Base-by-base conservation (phyloP, 2,329 filamentous ascomycete species). In the Fusarium mexicanum region DNA sequence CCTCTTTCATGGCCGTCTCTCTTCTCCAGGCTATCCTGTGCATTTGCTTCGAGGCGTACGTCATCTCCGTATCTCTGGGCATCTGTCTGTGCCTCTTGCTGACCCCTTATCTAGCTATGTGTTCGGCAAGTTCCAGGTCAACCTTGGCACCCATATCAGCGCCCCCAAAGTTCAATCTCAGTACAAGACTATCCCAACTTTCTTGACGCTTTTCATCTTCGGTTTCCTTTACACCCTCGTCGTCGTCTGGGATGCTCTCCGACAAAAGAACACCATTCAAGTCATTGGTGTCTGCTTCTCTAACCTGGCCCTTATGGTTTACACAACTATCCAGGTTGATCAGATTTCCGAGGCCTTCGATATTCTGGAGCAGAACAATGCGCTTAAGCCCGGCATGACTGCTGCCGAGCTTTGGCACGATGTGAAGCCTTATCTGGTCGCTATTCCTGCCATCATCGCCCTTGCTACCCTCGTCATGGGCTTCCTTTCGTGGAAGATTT, bases 251-350 rank as follows among this genome's bases (percentile, higher is more conserved):
- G 96, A 99, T 86, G 96, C 96, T 22, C 87, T 99, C 67, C 92
- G 95, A 72, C 87, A 96, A 80, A 98, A 98, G 84, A 99, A 99
- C 85, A 99, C 96, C 17, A 99, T 99, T 87, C 96, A 99, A 83
- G 89, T 98, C 81, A 98, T 99, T 77, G 96, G 96, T 50, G 88
- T 99, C 37, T 98, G 96, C 84, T 86, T 97, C 66, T 96, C 96
- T 85, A 98, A 99, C 83, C 84, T 96, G 38, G 96, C 94, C 46
- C 90, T 99, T 76, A 88, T 98, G 79, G 91, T 98, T 72, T 99
- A 99, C 81, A 95, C 96, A 8, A 92, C 93, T 38, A 94, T 98
- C 65, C 96, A 99, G 83, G 93, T 95, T 77, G 93, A 97, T 76
- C 95, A 98, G 84, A 97, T 98, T 78, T 84, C 91, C 57, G 90